phyloP scores from a whole-genome alignment of 2,329 filamentous ascomycete genomes.

The Xylaria sp. region DNA sequence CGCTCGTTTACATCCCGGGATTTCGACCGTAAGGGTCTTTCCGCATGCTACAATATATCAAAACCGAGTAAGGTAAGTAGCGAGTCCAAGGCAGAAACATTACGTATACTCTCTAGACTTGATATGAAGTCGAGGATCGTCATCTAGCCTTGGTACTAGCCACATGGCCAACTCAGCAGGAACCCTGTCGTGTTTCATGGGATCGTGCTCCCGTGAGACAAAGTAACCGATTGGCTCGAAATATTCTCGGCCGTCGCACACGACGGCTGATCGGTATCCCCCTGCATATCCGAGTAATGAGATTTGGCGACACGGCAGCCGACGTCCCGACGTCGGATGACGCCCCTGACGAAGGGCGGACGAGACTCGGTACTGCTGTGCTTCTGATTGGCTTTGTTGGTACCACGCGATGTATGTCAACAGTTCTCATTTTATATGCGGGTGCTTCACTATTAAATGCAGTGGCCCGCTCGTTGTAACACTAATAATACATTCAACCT shows the following conservation, averaged over 20 bases:
- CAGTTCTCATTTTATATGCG: neutral
- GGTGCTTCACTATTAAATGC: neutral
- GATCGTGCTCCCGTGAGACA: neutral
- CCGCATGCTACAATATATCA: neutral
- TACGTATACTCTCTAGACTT: too few relatives aligned
- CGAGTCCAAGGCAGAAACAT: neutral
- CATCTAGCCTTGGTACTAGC: neutral
- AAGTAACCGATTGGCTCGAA: neutral
- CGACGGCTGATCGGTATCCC: conserved; percentile 1
- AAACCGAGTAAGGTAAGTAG: neutral
- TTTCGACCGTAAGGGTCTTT: too few relatives aligned
- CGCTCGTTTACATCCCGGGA: neutral
- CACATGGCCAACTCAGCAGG: neutral
- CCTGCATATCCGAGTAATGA: neutral
- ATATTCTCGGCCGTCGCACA: neutral
- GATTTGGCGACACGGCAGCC: neutral
- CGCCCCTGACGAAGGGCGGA: neutral
- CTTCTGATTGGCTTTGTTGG: neutral
- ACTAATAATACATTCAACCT: neutral
- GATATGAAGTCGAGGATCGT: neutral
- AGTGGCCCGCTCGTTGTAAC: neutral
- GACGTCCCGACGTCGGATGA: neutral
- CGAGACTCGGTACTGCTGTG: neutral
- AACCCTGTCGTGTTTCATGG: conserved; percentile 1
- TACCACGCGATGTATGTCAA: neutral